These are phyloP conservation scores for Fusarium cyanostomum DNA, from an alignment of 2,329 filamentous ascomycete genomes.

Conservation along the genomic window DNA sequence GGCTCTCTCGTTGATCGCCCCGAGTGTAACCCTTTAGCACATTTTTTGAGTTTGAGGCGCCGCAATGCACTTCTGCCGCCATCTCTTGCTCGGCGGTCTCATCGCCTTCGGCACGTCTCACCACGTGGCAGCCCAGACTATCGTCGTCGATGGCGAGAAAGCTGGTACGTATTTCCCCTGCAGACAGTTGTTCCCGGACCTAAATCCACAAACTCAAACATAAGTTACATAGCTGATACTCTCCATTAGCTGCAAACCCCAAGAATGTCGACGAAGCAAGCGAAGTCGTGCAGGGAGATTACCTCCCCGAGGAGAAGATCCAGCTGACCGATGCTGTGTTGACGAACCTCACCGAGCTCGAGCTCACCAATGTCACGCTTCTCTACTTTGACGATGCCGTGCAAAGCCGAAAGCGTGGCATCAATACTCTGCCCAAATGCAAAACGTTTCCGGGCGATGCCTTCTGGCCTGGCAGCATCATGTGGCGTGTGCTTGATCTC, in stretches of 20 bases:
- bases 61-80: conserved; percentile 24
- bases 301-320: conserved; percentile 26
- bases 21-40: not conserved
- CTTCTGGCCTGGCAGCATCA: conserved; percentile 40
- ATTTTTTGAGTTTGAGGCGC: not conserved
- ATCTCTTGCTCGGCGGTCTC: conserved; percentile 10
- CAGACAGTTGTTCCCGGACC: too few relatives aligned
- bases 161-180: conserved; percentile 3
- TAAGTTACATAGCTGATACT: not conserved
- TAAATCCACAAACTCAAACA: too few relatives aligned
- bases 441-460: conserved; percentile 49
- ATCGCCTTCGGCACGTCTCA: conserved; percentile 11
- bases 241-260: conserved; percentile 12
- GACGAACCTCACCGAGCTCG: conserved; percentile 18
- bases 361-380: conserved; percentile 11
- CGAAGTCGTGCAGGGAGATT: conserved; percentile 26
- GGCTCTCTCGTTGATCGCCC: not conserved
- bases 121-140: conserved; percentile 17
- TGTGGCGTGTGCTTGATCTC: conserved; percentile 50
- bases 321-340: conserved; percentile 27
- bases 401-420: not conserved
- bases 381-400: conserved; percentile 21
- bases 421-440: conserved; percentile 28
- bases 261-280: conserved; percentile 9
- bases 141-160: conserved; percentile 23